Evolutionary conservation across 176 grass and related monocot species (phyloP), one percentile per base, ranked within the genome.

Genomic region (Raddia guianensis): DNA sequence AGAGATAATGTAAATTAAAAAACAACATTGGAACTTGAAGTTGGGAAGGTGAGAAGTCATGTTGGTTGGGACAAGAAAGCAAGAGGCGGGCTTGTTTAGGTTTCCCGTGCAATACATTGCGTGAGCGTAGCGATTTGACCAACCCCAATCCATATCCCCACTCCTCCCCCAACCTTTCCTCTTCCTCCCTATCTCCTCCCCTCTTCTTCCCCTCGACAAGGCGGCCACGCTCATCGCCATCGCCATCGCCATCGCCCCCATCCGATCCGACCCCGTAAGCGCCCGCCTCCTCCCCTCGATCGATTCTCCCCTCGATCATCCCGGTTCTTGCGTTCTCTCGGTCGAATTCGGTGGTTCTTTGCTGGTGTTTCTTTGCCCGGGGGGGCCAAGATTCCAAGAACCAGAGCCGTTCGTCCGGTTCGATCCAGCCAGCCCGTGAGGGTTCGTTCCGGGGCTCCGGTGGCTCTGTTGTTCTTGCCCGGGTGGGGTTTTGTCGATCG

Each of bases 51-150:
- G 37, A 40, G 37, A 40, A 40, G 37, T 40, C 37, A 40, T 40
- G 37, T 40, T 40, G 37, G 2, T 40, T 40, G 37, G 37, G 37
- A 40, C 37, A 40, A 40, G 37, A 2, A 40, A 40, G 37, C 37
- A 3, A 40, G 37, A 40, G 37, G 37, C 37, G 37, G 37, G 3
- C 37, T 2, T 40, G 3, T 40, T 40, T 40, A 40, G 37, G 37
- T 40, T 40, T 40, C 37, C 5, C 0, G 61, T 44, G 48, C 48
- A 59, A 35, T 69, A 60, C 52, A 62, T 83, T 83, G 40, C 81
- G 81, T 83, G 81, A 62, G 81, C 72, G 81, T 67, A 75, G 81
- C 81, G 46, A 75, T 83, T 57, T 75, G 67, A 75, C 61, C 40
- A 67, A 74, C 49, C 70, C 21, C 44, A 12, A 8, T 19, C 70